phyloP scores from a whole-genome alignment of 1,284 basidiomycete genomes.

The Sanguinoderma infundibulare region DNA sequence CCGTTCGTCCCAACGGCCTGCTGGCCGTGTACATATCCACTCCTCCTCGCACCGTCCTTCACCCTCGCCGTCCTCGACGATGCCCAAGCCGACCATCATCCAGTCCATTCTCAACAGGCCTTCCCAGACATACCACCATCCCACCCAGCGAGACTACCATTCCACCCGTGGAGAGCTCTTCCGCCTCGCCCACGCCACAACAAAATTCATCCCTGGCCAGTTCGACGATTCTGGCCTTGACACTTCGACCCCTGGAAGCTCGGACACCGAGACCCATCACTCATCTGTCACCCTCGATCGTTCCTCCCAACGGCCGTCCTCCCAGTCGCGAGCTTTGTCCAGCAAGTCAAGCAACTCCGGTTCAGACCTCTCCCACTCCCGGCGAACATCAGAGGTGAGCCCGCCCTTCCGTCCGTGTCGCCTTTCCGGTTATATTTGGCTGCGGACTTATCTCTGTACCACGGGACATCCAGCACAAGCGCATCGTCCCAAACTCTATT shows the following conservation, averaged over 20 bases:
- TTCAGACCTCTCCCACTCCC: conserved; percentile 10
- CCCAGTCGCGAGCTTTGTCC: conserved; percentile 7
- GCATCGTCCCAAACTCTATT: conserved; percentile 32
- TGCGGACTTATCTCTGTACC: conserved; percentile 18
- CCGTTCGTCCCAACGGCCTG: conserved; percentile 6
- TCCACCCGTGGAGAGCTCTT: conserved; percentile 48
- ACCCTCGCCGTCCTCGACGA: conserved; percentile 30
- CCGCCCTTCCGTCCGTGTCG: neutral
- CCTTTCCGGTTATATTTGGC: neutral
- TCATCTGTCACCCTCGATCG: conserved; percentile 7
- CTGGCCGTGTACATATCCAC: conserved; percentile 10
- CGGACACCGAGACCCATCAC: conserved; percentile 20
- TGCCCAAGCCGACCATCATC: conserved; percentile 62
- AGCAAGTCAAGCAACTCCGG: conserved; percentile 14
- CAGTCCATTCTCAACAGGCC: conserved; percentile 61
- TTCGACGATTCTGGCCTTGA: conserved; percentile 25
- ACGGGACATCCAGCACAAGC: conserved; percentile 21
- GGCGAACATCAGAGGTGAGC: conserved; percentile 12
- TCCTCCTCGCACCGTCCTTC: conserved; percentile 1
- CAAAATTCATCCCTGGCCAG: conserved; percentile 21
- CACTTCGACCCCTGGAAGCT: conserved; percentile 24
- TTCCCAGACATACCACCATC: conserved; percentile 58
- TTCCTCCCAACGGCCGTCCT: conserved; percentile 7
- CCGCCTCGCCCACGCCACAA: conserved; percentile 30
- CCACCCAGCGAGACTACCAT: conserved; percentile 50